phyloP scores from a whole-genome alignment of 1,284 basidiomycete species.

The Pulveroboletus sp. region DNA sequence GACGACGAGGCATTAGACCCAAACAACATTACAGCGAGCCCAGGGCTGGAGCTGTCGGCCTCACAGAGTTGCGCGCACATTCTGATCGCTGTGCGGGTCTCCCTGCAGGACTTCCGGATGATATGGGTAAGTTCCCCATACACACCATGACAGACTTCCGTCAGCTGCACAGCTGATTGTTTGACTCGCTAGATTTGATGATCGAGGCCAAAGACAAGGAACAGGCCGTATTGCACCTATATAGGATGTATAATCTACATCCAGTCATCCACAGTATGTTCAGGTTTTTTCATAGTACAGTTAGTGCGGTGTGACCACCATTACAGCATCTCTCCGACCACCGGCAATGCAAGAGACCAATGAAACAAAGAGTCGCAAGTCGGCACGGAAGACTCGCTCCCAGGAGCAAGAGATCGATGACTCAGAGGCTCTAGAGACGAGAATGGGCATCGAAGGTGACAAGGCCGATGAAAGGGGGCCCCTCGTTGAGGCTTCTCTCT shows the following conservation, averaged over 20 bases:
- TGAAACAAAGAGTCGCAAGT: constrained; percentile 52
- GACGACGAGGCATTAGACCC: constrained; percentile 69
- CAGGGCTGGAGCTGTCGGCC: constrained; percentile 65
- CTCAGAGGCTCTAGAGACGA: constrained; percentile 4
- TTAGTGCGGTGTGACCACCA: neutral
- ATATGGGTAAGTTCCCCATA: constrained; percentile 49
- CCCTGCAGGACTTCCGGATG: constrained; percentile 62
- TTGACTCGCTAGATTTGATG: constrained; percentile 66
- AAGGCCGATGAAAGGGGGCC: neutral
- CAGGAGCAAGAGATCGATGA: constrained; percentile 12
- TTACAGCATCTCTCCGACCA: constrained; percentile 47
- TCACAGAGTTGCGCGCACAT: constrained; percentile 85
- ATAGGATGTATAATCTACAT: constrained; percentile 72
- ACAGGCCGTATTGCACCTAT: constrained; percentile 86
- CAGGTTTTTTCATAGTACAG: neutral
- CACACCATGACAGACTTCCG: neutral
- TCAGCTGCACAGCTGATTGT: neutral
- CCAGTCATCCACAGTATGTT: constrained; percentile 57
- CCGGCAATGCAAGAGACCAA: constrained; percentile 45
- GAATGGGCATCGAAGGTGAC: constrained; percentile 2
- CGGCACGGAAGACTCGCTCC: constrained; percentile 33
- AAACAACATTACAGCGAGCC: constrained; percentile 90
- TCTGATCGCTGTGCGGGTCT: constrained; percentile 72
- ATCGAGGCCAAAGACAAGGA: constrained; percentile 94
- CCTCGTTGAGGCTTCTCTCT: neutral